Conservation (phyloP, 2,329 filamentous ascomycete species). For the Anisogramma anomala region DNA sequence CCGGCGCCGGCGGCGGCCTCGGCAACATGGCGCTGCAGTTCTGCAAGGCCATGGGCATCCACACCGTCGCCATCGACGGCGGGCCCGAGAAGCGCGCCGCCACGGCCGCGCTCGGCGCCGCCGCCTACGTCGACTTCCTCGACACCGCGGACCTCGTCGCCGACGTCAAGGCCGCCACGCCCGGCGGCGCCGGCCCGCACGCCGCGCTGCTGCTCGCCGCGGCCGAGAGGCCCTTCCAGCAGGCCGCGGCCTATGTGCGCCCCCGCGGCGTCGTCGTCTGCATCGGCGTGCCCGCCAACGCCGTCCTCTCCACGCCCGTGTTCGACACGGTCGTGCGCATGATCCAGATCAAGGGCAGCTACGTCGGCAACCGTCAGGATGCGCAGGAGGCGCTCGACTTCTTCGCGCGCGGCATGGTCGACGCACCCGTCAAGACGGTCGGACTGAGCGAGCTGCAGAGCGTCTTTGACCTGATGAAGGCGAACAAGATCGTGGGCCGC, state of each 20-base stretch:
- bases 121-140: conserved; percentile 68
- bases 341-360: conserved; percentile 85
- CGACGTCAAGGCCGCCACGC: conserved; percentile 71
- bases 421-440: conserved; percentile 74
- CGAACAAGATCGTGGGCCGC: conserved; percentile 62
- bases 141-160: conserved; percentile 65
- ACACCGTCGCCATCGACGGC: conserved; percentile 69
- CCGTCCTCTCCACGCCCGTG: conserved; percentile 70
- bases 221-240: conserved; percentile 87
- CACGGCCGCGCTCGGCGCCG: conserved; percentile 58
- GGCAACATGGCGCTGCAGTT: conserved; percentile 70
- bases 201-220: conserved; percentile 81
- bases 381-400: conserved; percentile 84
- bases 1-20: conserved; percentile 64
- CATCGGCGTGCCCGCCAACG: conserved; percentile 76
- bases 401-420: conserved; percentile 72
- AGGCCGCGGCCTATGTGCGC: conserved; percentile 80
- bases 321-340: conserved; percentile 83
- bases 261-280: conserved; percentile 73
- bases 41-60: conserved; percentile 79
- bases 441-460: conserved; percentile 68
- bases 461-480: conserved; percentile 66
- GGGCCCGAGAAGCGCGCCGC: conserved; percentile 70
- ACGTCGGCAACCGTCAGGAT: conserved; percentile 87
- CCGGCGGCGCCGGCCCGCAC: conserved; percentile 73